These are phyloP conservation scores for Monascus purpureus DNA, from an alignment of 495 filamentous ascomycete genomes.

Conservation along the genomic window DNA sequence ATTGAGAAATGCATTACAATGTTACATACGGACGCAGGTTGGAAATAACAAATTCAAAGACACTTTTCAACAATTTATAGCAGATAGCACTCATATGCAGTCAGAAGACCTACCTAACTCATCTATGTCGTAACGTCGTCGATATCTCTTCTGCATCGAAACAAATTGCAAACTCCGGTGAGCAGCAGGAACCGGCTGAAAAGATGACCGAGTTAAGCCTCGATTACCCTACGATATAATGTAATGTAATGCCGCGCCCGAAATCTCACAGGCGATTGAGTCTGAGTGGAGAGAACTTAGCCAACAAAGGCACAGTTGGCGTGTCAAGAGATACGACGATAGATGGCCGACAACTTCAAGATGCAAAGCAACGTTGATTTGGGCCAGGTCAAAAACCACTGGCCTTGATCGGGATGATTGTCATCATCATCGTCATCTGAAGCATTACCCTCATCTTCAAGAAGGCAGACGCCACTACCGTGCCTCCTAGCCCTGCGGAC, in stretches of 20 bases:
- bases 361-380: conserved; percentile 7
- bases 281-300: background rate
- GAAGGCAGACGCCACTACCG: conserved; percentile 11
- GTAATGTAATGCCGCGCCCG: no score
- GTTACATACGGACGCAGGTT: no score
- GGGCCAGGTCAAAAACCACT: conserved; percentile 27
- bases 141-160: background rate
- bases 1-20: no score
- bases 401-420: conserved; percentile 24
- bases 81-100: no score
- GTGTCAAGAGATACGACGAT: conserved; percentile 3
- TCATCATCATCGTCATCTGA: conserved; percentile 39
- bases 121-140: conserved; percentile 7
- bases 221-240: no score
- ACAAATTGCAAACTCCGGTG: no score
- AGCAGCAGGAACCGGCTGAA: no score
- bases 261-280: no score
- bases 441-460: conserved; percentile 28
- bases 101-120: no score
- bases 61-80: no score
- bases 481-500: conserved; percentile 26
- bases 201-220: no score
- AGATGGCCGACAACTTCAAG: conserved; percentile 5
- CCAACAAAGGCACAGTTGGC: background rate
- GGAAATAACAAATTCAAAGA: no score